Conservation (phyloP, 208 protist species). For the Crithidia acanthocephali region DNA sequence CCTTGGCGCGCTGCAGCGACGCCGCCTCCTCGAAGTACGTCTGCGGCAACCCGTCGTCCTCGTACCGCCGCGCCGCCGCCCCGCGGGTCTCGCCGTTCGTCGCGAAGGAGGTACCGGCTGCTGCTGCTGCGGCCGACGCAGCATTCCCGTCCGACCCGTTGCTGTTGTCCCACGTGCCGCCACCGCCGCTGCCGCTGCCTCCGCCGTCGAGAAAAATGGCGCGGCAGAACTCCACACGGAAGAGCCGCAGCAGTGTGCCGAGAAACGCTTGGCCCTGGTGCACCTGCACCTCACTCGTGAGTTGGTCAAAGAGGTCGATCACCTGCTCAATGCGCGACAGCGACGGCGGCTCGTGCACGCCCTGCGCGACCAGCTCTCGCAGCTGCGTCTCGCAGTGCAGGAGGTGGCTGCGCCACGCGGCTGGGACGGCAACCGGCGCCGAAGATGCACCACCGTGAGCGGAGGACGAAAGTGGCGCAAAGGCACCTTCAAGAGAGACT, state of each 20-base stretch:
- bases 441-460: neutral
- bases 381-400: conserved; percentile 80
- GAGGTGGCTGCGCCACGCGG: conserved; percentile 76
- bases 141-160: neutral
- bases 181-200: neutral
- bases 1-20: conserved; percentile 73
- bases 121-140: neutral
- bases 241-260: conserved; percentile 74
- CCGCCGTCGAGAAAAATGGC: conserved; percentile 57
- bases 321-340: conserved; percentile 46
- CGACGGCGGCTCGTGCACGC: conserved; percentile 53
- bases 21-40: conserved; percentile 86
- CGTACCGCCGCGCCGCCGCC: neutral
- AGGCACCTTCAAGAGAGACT: neutral
- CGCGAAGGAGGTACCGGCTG: neutral
- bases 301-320: conserved; percentile 68
- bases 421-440: conserved; percentile 5
- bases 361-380: conserved; percentile 68
- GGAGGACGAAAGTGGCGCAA: neutral
- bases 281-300: conserved; percentile 44
- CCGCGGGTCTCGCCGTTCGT: neutral
- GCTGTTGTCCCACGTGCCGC: neutral
- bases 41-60: conserved; percentile 19
- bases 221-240: conserved; percentile 85
- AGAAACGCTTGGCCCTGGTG: conserved; percentile 57